Evolutionary conservation across 768 basidiomycete species (phyloP).

Genomic region (Strobilomyces dryophilus): DNA sequence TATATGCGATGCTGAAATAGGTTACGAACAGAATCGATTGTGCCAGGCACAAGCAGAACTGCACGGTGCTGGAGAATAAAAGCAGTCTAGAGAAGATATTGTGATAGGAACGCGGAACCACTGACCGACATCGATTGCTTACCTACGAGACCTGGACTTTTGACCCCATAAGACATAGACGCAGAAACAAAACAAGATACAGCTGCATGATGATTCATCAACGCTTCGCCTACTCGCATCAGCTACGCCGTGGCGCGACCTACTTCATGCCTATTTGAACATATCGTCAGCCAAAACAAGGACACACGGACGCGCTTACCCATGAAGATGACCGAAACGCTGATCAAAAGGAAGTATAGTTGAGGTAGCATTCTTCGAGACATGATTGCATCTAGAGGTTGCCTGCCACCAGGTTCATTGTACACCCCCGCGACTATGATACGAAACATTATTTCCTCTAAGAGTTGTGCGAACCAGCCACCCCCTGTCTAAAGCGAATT

Average conservation of each 20-base stretch:
- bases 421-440: too few relatives aligned
- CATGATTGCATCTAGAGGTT: conserved; percentile 3
- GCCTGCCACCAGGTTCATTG: too few relatives aligned
- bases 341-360: conserved; percentile 5
- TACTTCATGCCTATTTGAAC: conserved; percentile 16
- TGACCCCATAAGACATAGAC: conserved; percentile 16
- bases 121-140: neutral
- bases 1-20: neutral
- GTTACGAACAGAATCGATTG: conserved; percentile 4
- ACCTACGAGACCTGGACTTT: conserved; percentile 2
- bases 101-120: neutral
- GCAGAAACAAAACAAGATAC: conserved; percentile 17
- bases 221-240: neutral
- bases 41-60: conserved; percentile 14
- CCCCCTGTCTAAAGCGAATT: too few relatives aligned
- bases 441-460: too few relatives aligned
- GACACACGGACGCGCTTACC: conserved; percentile 8
- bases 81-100: conserved; percentile 2
- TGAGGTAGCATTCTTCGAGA: neutral
- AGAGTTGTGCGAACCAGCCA: too few relatives aligned
- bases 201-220: conserved; percentile 5
- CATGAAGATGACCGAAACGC: conserved; percentile 7
- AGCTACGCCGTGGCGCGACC: neutral
- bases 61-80: conserved; percentile 8
- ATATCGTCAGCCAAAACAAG: neutral